These are phyloP conservation scores for Hyphopichia pseudoburtonii DNA, from an alignment of 1,139 yeast species.

Conservation along the genomic window DNA sequence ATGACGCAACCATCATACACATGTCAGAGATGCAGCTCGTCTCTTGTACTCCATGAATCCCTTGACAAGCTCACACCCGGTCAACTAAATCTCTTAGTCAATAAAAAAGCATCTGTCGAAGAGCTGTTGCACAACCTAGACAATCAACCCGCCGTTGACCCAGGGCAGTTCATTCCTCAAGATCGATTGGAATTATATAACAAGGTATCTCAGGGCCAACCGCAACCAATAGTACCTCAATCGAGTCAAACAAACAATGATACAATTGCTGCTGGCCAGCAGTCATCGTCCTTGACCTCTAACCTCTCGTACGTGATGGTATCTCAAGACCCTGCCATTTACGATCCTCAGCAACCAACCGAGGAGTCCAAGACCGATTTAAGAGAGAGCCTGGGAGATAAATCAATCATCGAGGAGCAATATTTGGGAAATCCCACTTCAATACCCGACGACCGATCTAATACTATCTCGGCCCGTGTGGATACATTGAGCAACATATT, in stretches of 20 bases:
- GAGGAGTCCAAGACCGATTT: constrained; percentile 1
- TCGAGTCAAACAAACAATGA: constrained; percentile 19
- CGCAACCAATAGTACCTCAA: constrained; percentile 18
- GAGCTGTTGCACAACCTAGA: constrained; percentile 5
- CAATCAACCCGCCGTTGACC: constrained; percentile 15
- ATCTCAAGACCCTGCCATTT: constrained; percentile 13
- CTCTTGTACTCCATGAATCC: constrained; percentile 30
- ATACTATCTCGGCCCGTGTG: constrained; percentile 36
- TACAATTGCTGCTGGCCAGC: constrained; percentile 11
- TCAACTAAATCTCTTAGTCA: constrained; percentile 32
- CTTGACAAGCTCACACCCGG: constrained; percentile 29
- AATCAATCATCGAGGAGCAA: constrained; percentile 8
- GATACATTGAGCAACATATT: constrained; percentile 65
- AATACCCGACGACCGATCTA: constrained; percentile 1
- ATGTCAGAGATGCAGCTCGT: constrained; percentile 38
- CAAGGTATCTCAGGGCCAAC: constrained; percentile 13
- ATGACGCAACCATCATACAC: constrained; percentile 10
- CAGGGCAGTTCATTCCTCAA: constrained; percentile 30
- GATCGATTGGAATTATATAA: constrained; percentile 32
- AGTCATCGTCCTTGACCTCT: constrained; percentile 16
- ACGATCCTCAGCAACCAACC: constrained; percentile 8
- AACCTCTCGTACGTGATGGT: constrained; percentile 35
- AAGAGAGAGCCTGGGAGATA: constrained; percentile 9
- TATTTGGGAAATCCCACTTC: not conserved
- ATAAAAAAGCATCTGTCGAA: constrained; percentile 10